Base-by-base conservation (phyloP, 768 basidiomycete genomes). In the Boletus vinaceobasis region DNA sequence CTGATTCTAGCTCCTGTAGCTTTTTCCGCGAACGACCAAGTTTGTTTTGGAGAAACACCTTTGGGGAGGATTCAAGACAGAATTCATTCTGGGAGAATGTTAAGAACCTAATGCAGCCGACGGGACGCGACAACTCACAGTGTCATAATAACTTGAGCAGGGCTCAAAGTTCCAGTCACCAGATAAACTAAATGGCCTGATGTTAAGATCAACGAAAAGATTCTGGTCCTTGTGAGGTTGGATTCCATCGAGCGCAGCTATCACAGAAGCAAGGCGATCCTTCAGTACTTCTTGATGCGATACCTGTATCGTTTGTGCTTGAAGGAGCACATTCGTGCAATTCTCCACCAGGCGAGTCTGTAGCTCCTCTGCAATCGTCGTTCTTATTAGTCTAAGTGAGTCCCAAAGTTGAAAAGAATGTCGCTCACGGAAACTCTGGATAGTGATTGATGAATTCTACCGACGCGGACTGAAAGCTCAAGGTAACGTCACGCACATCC, bases 21-120 rank as follows among this genome's bases (percentile, higher is more conserved):
- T 88, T 90, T 33, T 68, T 73, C 52, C 81, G 78, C 53, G 79
- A 82, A 53, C 77, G 79, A 48, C 73, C 71, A 26, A 92, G 77
- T 58, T 85, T 88, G 67, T 93, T 93, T 73, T 93, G 91, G 21
- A 93, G 74, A 65, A 88, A 83, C 2, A 90, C 77, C 69, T 89
- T 92, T 1, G 91, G 85, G 8, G 79, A 80, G 21, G 80, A 72
- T 35, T 92, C 91, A 13, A 85, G 68, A 63, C 74, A 85, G 70
- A 91, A 79, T 7, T 77, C 80, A 38, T 57, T 47, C 65, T 68
- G 29, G 17, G 23, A 56, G 17, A 38, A 52, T 31, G 45, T 53
- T 10, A 46, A 31, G 43, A 56, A 48, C 27, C 45, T 33, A 40
- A 39, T 40, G 40, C 14, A 46, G 1, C 10, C 17, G 10, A 42